Base-by-base conservation (phyloP, 78 protist species). In the Isochrysis galbana region DNA sequence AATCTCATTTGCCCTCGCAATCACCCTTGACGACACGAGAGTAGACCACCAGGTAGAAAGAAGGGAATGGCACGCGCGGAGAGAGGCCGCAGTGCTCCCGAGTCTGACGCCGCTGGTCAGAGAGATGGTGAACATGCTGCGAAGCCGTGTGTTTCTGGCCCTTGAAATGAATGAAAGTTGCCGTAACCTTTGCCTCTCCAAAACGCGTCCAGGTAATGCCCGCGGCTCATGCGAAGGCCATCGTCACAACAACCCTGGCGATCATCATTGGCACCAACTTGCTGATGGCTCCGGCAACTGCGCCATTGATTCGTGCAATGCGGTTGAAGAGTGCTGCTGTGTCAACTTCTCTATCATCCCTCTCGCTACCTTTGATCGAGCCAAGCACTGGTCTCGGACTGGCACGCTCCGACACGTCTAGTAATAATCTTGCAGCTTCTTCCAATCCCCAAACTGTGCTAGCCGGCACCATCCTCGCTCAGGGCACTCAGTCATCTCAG, bases 1-100 rank as follows among this genome's bases (percentile, higher is more conserved):
- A 3, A 22, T 77, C 86, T 38, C 86, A 17, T 77, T 77, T 22
- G 86, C 86, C 36, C 86, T 77, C 46, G 86, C 86, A 14, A 77
- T 77, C n/a, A 77, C 46, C 32, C 86, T 77, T 3, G 47, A 36
- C 86, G 86, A 36, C 34, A 5, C 82, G 44, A 19, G n/a, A 42
- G 45, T 36, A 29, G 44, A 72, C 42, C 10, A 14, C 29, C 36
- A n/a, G n/a, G n/a, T n/a, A n/a, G n/a, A n/a, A n/a, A n/a, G n/a
- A n/a, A n/a, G n/a, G n/a, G n/a, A n/a, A n/a, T n/a, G n/a, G n/a
- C n/a, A n/a, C n/a, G n/a, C n/a, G n/a, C n/a, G n/a, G n/a, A n/a
- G n/a, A n/a, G n/a, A n/a, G n/a, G n/a, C n/a, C n/a, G n/a, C n/a
- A n/a, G n/a, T n/a, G n/a, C n/a, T n/a, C n/a, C n/a, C n/a, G n/a